Evolutionary conservation across 2,329 filamentous ascomycete genomes (phyloP), one percentile per base, ranked within the genome.

Genomic region (Talaromyces sp.): DNA sequence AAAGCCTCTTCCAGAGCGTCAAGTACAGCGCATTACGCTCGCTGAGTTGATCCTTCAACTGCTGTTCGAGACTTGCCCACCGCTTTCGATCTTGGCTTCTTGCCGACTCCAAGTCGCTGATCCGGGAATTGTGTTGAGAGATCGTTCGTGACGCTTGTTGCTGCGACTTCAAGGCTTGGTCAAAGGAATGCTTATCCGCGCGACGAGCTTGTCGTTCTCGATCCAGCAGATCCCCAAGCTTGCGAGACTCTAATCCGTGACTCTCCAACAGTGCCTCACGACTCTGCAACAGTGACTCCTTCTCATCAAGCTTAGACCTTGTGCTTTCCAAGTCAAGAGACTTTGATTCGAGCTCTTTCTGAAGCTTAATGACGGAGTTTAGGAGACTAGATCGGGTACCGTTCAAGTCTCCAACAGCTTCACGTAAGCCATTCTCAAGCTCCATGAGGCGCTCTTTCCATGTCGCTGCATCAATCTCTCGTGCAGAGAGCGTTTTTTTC

Each of bases 401-500:
- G 71, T 91, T 91, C 65, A 94, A 85, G 78, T 97, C 93, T 70
- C 93, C 93, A 67, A 99, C 84, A 4, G 92, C 90, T 73, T 94
- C 90, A 50, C 93, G 87, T 69, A 99, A 83, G 73, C 92, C 94
- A 73, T 88, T 92, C 80, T 98, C 95, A 63, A 98, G 84, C 76
- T 97, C 93, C 76, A 92, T 88, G 60, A 97, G 83, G 68, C 92
- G 88, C 78, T 96, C 92, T 80, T 95, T 96, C 91, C 92, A 97
- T 69, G 93, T 90, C 10, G 88, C 89, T 9, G 92, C 92, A 76
- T 98, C 95, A 58, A 94, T 89, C 76, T 98, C 93, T 63, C 92
- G 89, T 58, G 88, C 89, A 13, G 89, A 91, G 56, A 98, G 82
- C 70, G 83, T 92, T 83, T 96, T 95, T 73, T 92, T 90, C 69